Percentiles rank a stretch among this genome's conserved stretches.
Conservation (phyloP, 495 filamentous ascomycete species). For the Lophium mytilinum region DNA sequence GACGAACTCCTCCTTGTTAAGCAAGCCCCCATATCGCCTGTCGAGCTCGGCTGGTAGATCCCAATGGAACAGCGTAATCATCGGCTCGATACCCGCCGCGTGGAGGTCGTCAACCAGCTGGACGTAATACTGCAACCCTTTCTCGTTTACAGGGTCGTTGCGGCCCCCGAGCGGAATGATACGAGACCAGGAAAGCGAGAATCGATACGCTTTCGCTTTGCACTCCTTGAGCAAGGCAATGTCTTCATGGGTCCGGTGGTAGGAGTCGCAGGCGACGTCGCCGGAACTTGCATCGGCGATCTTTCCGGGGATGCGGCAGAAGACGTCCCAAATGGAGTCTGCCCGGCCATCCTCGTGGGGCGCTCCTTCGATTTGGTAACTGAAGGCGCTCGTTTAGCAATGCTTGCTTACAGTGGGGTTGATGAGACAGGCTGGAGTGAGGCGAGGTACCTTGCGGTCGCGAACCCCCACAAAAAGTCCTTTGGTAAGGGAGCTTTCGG, state of each 20-base stretch:
- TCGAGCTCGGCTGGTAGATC: slow-evolving; percentile 53
- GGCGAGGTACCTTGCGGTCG: slow-evolving; percentile 59
- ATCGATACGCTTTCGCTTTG: slow-evolving; percentile 60
- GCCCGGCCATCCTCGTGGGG: slow-evolving; percentile 59
- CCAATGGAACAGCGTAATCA: slow-evolving; percentile 60
- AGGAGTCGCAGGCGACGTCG: slow-evolving; percentile 67
- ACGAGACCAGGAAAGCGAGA: slow-evolving; percentile 68
- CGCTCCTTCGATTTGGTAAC: slow-evolving; percentile 72
- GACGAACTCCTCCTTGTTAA: slow-evolving; percentile 52
- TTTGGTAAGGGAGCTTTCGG: slow-evolving; percentile 44
- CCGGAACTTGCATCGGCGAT: slow-evolving; percentile 63
- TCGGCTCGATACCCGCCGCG: slow-evolving; percentile 49
- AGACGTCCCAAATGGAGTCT: slow-evolving; percentile 71
- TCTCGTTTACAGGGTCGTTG: slow-evolving; percentile 53
- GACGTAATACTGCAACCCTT: slow-evolving; percentile 51
- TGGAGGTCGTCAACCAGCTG: slow-evolving; percentile 54
- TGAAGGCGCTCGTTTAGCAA: slow-evolving; percentile 25
- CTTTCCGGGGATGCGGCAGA: slow-evolving; percentile 65
- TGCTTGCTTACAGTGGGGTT: background rate
- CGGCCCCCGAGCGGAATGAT: slow-evolving; percentile 60
- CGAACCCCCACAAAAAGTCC: slow-evolving; percentile 78
- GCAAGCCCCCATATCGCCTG: slow-evolving; percentile 52
- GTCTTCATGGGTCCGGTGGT: slow-evolving; percentile 64
- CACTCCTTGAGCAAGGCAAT: slow-evolving; percentile 62
- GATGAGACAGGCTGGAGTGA: slow-evolving; percentile 10